Evolutionary conservation across 495 filamentous ascomycete species (phyloP).

Genomic region (Penicillium tannophilum): DNA sequence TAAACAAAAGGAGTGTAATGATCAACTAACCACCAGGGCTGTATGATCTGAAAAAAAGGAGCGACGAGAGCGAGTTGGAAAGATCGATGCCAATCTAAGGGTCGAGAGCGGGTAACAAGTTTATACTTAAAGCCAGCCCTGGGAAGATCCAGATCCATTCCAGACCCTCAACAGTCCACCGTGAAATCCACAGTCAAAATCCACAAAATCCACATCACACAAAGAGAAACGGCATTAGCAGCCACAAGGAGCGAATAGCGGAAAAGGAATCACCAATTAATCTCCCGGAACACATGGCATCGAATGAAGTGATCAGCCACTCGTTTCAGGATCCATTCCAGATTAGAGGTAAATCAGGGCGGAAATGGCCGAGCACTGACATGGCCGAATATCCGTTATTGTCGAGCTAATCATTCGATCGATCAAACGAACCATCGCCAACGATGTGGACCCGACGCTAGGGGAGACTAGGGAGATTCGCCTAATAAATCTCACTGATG

Average conservation of each 20-base stretch:
- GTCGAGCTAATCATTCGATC: not conserved
- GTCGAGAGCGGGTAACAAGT: not conserved
- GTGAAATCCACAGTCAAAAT: not conserved
- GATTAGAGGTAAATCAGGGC: not conserved
- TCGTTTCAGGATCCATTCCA: slow-evolving; percentile 1
- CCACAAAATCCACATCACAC: not conserved
- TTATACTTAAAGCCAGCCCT: slow-evolving; percentile 1
- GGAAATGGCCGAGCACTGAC: not conserved
- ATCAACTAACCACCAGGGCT: slow-evolving; percentile 4
- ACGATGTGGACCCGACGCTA: not conserved
- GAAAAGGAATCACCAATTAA: slow-evolving; percentile 7
- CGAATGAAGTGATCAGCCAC: not conserved
- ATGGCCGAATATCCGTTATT: not conserved
- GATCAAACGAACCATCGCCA: not conserved
- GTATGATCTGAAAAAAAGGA: slow-evolving; percentile 9
- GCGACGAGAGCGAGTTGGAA: not conserved
- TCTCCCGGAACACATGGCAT: slow-evolving; percentile 1
- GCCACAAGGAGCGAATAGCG: not conserved
- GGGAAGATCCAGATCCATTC: not conserved
- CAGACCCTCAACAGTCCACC: not conserved
- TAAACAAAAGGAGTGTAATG: slow-evolving; percentile 14
- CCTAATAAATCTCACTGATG: not conserved
- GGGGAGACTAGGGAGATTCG: not conserved
- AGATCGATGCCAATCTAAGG: not conserved
- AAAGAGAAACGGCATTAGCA: not conserved